phyloP scores from a whole-genome alignment of 805 yeast species.

The Saccharomycopsis sp. region DNA sequence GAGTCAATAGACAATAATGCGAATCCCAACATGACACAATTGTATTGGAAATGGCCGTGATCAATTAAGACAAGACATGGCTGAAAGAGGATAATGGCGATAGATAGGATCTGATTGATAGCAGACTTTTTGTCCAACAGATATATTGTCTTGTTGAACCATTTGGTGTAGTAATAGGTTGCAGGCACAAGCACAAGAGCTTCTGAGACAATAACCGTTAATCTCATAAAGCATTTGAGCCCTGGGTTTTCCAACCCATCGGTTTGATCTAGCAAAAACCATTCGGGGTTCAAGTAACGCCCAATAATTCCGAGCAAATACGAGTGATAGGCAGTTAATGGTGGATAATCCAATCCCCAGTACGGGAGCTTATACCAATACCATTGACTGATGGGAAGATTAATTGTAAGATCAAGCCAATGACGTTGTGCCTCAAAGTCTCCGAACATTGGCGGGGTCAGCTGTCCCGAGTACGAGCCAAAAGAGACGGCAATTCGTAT shows the following conservation, averaged over 20 bases:
- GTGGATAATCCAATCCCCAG: slow-evolving; percentile 98
- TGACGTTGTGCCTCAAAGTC: slow-evolving; percentile 98
- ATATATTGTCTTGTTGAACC: slow-evolving; percentile 35
- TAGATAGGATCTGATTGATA: slow-evolving; percentile 68
- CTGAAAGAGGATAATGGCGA: slow-evolving; percentile 75
- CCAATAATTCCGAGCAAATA: slow-evolving; percentile 76
- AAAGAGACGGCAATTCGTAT: slow-evolving; percentile 80
- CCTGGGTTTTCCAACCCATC: slow-evolving; percentile 67
- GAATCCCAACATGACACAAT: slow-evolving; percentile 89
- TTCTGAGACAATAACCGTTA: slow-evolving; percentile 73
- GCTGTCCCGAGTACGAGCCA: slow-evolving; percentile 78
- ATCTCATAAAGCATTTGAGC: slow-evolving; percentile 79
- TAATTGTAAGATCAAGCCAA: slow-evolving; percentile 89
- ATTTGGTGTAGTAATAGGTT: slow-evolving; percentile 59
- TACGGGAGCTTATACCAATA: slow-evolving; percentile 82
- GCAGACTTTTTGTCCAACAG: slow-evolving; percentile 41
- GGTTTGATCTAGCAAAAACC: slow-evolving; percentile 73
- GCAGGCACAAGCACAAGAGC: slow-evolving; percentile 72
- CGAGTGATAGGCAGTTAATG: slow-evolving; percentile 91
- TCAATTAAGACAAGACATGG: slow-evolving; percentile 81
- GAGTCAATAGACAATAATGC: slow-evolving; percentile 62
- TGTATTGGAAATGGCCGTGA: slow-evolving; percentile 97
- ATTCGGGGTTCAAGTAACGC: slow-evolving; percentile 41
- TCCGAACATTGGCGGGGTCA: slow-evolving; percentile 75
- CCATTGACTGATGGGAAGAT: slow-evolving; percentile 73